phyloP scores from a whole-genome alignment of 768 basidiomycete species.

The Serendipita indica region DNA sequence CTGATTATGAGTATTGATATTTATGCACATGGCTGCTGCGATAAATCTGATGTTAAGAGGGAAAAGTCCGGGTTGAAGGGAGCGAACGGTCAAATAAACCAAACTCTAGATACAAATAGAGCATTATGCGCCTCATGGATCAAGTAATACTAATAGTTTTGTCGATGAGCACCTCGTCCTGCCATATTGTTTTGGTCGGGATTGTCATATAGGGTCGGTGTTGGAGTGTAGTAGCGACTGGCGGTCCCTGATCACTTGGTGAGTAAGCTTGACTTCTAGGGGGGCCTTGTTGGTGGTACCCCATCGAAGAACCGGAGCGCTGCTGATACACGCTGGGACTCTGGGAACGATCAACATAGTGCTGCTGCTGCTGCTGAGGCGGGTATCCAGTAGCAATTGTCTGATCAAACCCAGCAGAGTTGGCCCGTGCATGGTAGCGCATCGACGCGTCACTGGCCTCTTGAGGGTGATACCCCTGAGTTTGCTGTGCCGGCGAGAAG shows the following conservation, averaged over 20 bases:
- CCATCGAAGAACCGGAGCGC: background rate
- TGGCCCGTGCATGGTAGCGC: constrained; percentile 3
- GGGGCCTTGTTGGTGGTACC: background rate
- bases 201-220: background rate
- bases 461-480: background rate
- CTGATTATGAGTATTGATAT: too few relatives aligned
- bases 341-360: background rate
- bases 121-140: too few relatives aligned
- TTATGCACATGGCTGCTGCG: too few relatives aligned
- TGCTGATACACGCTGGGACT: background rate
- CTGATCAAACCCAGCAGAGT: constrained; percentile 5
- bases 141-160: constrained; percentile 6
- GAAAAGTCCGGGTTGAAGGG: too few relatives aligned
- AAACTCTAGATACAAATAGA: too few relatives aligned
- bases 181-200: background rate
- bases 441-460: background rate
- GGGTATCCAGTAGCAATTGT: background rate
- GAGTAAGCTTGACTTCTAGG: background rate
- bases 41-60: too few relatives aligned
- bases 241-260: constrained; percentile 1
- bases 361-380: background rate
- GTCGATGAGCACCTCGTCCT: background rate
- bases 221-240: constrained; percentile 3
- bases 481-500: background rate
- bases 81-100: too few relatives aligned